phyloP scores from a whole-genome alignment of 1,139 yeast species.

The Blastobotrys elegans region DNA sequence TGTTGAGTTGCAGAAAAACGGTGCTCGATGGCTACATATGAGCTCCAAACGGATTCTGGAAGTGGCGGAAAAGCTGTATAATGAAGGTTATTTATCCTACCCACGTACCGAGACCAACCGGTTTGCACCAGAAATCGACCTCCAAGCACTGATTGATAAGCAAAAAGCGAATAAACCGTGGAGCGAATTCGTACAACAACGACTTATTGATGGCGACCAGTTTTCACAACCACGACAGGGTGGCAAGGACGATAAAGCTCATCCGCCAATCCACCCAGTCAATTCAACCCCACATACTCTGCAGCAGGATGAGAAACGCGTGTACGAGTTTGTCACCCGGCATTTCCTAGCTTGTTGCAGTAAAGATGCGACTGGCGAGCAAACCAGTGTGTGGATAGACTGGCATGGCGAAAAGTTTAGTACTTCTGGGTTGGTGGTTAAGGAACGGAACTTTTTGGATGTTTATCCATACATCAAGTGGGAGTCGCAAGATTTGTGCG shows the following conservation, averaged over 20 bases:
- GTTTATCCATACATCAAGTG: conserved; percentile 76
- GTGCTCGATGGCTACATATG: conserved; percentile 67
- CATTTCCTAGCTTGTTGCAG: conserved; percentile 92
- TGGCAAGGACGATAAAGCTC: conserved; percentile 86
- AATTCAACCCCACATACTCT: conserved; percentile 32
- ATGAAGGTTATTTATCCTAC: conserved; percentile 80
- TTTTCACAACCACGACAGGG: conserved; percentile 72
- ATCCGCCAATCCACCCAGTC: conserved; percentile 97
- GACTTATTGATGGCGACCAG: conserved; percentile 14
- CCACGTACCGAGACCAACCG: conserved; percentile 97
- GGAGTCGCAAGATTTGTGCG: conserved; percentile 67
- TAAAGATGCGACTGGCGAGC: conserved; percentile 77
- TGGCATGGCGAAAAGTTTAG: conserved; percentile 78
- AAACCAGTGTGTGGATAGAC: conserved; percentile 54
- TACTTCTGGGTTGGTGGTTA: conserved; percentile 67
- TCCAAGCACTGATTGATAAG: conserved; percentile 51
- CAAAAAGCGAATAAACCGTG: conserved; percentile 49
- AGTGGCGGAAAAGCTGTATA: conserved; percentile 77
- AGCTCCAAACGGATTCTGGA: conserved; percentile 79
- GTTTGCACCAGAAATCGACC: conserved; percentile 72
- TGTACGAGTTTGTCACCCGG: conserved; percentile 82
- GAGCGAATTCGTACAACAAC: conserved; percentile 44
- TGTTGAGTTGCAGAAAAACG: conserved; percentile 87
- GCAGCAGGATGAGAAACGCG: conserved; percentile 54
- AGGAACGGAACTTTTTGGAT: conserved; percentile 71